phyloP scores from a whole-genome alignment of 768 basidiomycete species.

The Tricholoma terreum region DNA sequence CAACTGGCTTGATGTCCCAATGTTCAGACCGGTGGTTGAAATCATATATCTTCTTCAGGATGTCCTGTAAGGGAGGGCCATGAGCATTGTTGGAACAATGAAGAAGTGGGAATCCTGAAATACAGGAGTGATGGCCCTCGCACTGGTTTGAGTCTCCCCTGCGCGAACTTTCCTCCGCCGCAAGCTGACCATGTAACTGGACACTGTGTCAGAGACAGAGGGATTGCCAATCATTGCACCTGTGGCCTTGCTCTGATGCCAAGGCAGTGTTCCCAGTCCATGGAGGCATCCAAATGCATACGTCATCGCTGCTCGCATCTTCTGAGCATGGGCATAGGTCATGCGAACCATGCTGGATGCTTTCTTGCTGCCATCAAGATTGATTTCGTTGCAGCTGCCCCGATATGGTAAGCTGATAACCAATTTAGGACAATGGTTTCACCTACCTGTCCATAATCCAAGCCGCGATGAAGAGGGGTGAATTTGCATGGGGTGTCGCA shows the following conservation, averaged over 20 bases:
- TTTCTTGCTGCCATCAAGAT: no score
- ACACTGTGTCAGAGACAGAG: conserved; percentile 22
- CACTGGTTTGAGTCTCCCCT: background rate
- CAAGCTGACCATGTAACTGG: conserved; percentile 20
- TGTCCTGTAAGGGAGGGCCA: background rate
- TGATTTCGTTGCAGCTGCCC: no score
- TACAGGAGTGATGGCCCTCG: background rate
- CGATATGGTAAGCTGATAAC: no score
- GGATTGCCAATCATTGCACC: conserved; percentile 26
- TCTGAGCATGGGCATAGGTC: conserved; percentile 27
- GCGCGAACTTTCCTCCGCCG: background rate
- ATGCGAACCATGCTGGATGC: no score
- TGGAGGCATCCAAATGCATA: no score
- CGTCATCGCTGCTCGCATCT: conserved; percentile 28
- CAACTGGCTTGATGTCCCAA: background rate
- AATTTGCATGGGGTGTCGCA: conserved; percentile 10
- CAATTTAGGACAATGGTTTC: background rate
- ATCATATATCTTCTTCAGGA: background rate
- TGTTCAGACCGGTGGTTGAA: background rate
- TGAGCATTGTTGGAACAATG: background rate
- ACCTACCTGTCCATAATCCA: conserved; percentile 17
- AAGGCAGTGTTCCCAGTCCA: no score
- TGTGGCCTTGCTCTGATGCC: conserved; percentile 7
- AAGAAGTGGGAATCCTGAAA: background rate
- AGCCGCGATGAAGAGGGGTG: conserved; percentile 22